These are phyloP conservation scores for Rhodamnia rubescens DNA, from an alignment of 345 rosid genomes.

Conservation along the genomic window DNA sequence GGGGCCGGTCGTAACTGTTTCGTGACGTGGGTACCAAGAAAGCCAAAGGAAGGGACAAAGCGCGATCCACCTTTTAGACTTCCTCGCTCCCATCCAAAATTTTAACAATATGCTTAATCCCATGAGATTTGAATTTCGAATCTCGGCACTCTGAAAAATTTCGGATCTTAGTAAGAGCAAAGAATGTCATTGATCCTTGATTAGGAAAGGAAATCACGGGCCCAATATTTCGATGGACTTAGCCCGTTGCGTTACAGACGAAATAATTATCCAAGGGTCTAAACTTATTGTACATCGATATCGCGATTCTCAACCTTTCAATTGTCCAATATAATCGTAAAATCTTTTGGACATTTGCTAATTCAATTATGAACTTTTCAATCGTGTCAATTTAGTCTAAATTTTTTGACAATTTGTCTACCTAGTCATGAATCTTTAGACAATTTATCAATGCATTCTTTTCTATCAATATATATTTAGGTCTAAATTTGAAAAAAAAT, in stretches of 20 bases:
- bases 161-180: not conserved
- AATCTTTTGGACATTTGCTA: too few relatives aligned
- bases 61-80: not conserved
- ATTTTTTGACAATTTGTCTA: too few relatives aligned
- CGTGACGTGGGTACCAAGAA: not conserved
- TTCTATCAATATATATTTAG: too few relatives aligned
- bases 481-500: too few relatives aligned
- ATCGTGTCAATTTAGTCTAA: too few relatives aligned
- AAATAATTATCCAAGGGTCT: too few relatives aligned
- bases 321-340: too few relatives aligned
- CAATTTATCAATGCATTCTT: too few relatives aligned
- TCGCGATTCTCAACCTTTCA: too few relatives aligned
- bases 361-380: too few relatives aligned
- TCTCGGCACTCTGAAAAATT: not conserved
- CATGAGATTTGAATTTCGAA: not conserved
- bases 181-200: not conserved
- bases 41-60: not conserved
- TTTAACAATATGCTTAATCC: not conserved
- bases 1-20: not conserved
- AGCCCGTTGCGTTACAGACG: accelerated
- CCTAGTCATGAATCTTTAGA: too few relatives aligned
- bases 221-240: not conserved
- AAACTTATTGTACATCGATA: too few relatives aligned
- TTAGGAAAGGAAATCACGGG: not conserved
- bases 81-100: not conserved